Evolutionary conservation across 495 filamentous ascomycete species (phyloP).

Genomic region (Penicillium coffeae): DNA sequence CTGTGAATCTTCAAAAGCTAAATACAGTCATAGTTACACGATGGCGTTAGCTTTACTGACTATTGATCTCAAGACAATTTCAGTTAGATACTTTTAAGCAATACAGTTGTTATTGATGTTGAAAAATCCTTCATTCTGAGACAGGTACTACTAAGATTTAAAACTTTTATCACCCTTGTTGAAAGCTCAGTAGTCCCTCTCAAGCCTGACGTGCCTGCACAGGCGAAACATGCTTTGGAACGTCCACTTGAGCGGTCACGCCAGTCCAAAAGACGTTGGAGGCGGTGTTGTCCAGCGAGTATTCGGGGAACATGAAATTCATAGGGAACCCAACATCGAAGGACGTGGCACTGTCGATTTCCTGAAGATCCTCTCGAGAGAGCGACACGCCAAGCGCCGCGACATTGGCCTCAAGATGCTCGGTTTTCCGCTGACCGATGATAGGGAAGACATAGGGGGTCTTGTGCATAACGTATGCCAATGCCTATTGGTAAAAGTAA

Average conservation of each 20-base stretch:
- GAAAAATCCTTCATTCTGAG: no score
- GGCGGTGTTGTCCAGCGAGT: neutral
- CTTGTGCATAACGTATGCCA: slow-evolving; percentile 55
- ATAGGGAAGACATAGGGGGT: slow-evolving; percentile 69
- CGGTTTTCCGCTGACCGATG: slow-evolving; percentile 60
- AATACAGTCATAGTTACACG: no score
- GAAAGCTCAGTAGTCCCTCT: no score
- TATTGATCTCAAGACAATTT: no score
- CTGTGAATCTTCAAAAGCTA: no score
- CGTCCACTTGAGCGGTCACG: neutral
- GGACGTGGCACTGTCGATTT: slow-evolving; percentile 53
- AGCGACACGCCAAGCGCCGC: slow-evolving; percentile 54
- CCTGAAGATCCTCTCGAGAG: slow-evolving; percentile 53
- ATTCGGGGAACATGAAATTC: slow-evolving; percentile 28
- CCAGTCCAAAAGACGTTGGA: neutral
- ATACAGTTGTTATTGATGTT: no score
- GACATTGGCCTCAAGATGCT: slow-evolving; percentile 64
- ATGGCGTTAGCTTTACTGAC: no score
- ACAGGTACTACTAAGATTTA: no score
- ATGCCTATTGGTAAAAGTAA: slow-evolving; percentile 42
- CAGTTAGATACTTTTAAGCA: no score
- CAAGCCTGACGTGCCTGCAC: neutral
- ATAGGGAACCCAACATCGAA: slow-evolving; percentile 61
- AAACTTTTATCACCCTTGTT: no score
- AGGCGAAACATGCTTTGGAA: neutral